phyloP scores from a whole-genome alignment of 2,329 filamentous ascomycete genomes.

The Claviceps capensis region DNA sequence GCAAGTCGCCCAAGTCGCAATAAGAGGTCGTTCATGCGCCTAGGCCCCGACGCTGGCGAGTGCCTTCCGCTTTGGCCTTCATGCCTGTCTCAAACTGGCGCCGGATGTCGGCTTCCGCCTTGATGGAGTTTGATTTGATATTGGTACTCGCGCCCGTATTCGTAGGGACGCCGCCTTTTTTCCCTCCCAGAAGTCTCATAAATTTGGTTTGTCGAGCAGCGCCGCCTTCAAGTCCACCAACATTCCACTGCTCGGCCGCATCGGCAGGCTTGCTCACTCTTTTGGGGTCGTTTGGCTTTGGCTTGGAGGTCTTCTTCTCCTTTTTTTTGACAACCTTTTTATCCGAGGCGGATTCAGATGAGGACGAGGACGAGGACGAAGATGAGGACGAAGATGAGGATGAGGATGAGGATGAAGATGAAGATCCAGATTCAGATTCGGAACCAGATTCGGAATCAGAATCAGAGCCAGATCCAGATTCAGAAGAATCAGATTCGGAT shows the following conservation, averaged over 20 bases:
- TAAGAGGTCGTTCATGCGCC: slow-evolving; percentile 26
- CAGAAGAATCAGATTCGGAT: too few relatives aligned
- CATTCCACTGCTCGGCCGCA: slow-evolving; percentile 36
- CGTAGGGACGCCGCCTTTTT: slow-evolving; percentile 25
- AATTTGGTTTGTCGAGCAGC: slow-evolving; percentile 40
- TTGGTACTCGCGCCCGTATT: neutral
- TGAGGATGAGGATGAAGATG: too few relatives aligned
- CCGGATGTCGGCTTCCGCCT: slow-evolving; percentile 39
- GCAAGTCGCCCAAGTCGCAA: too few relatives aligned
- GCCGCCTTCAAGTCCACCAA: slow-evolving; percentile 36
- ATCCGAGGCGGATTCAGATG: neutral
- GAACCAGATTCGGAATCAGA: neutral
- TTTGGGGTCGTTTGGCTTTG: slow-evolving; percentile 2
- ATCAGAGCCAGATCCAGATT: neutral
- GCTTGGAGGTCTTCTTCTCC: neutral
- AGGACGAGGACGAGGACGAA: neutral
- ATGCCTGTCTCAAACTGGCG: slow-evolving; percentile 43
- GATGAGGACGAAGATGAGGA: neutral
- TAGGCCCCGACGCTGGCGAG: slow-evolving; percentile 35
- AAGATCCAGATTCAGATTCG: neutral
- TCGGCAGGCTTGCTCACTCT: slow-evolving; percentile 11
- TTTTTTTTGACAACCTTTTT: neutral
- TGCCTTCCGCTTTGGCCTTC: slow-evolving; percentile 38
- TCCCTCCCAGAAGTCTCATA: slow-evolving; percentile 39
- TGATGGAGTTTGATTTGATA: slow-evolving; percentile 16